Conservation (phyloP, 306 rosid genomes). For the Cyclanthera cordifolia region DNA sequence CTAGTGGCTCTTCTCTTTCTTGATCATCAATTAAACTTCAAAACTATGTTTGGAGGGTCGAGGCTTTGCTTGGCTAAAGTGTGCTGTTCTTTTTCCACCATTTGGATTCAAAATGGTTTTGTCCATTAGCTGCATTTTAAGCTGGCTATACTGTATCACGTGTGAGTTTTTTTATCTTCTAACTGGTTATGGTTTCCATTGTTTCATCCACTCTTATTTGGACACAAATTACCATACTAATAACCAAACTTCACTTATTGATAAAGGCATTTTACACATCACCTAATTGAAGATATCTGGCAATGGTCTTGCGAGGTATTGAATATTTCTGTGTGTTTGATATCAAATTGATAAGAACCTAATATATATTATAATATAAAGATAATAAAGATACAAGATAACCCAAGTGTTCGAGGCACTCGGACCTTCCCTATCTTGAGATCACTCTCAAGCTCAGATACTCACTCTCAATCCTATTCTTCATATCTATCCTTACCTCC, state of each 20-base stretch:
- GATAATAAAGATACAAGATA: no score
- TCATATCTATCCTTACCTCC: no score
- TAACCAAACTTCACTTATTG: neutral
- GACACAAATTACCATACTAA: neutral
- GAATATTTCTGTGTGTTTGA: neutral
- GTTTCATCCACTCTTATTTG: neutral
- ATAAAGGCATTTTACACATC: neutral
- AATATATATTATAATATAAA: no score
- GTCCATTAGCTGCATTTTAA: neutral
- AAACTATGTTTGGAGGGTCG: neutral
- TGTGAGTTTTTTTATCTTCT: neutral
- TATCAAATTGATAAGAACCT: no score
- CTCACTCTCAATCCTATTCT: no score
- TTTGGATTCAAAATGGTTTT: neutral
- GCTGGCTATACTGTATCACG: neutral
- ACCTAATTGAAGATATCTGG: neutral
- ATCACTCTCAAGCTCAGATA: no score
- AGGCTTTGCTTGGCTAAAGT: neutral
- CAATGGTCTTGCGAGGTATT: neutral
- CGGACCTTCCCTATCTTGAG: no score
- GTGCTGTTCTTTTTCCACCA: neutral
- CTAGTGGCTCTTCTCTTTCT: neutral
- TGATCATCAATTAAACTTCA: neutral
- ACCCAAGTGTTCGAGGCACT: no score
- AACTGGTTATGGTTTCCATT: neutral